Evolutionary conservation across 2,329 filamentous ascomycete species (phyloP), one percentile per base, ranked within the genome.

Genomic region (Coniochaeta pulveracea): DNA sequence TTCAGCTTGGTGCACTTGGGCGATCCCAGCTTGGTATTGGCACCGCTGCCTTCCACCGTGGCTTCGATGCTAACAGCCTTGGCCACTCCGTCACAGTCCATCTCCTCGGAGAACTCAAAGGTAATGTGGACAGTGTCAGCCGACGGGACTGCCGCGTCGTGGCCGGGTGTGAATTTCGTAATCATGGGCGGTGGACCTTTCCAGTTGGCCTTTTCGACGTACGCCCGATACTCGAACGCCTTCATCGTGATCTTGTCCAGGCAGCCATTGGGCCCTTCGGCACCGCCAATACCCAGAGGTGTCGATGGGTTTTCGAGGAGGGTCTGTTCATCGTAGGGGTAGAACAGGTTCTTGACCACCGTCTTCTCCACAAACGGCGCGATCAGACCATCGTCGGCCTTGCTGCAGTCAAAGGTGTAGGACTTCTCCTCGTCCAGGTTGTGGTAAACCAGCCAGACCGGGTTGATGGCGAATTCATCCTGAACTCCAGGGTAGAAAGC

Each of bases 261-360:
- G 43, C 76, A 80, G 2, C 76, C 76, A 38, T 71, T 73, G 30
- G 47, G 54, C 3, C 61, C 50, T 1, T 47, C 55, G 1, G 63
- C 64, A 3, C 58, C 58, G 35, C 64, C 62, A 26, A 71, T 56
- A 10, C 59, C 60, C 24, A 73, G 57, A 19, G 54, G 28, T 14
- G 17, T 55, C 4, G 57, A 49, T 1, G 57, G 48, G 2, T 69
- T 66, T 1, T 50, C 47, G 31, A 58, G 57, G n/a, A 80, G 53
- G 0, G 52, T 63, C 36, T 66, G 55, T 39, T 72, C 63, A 16
- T 75, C 71, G 42, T 71, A 74, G 1, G 74, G 73, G 44, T 69
- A 71, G 47, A 80, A 76, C 10, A 80, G 47, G 43, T 77, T 78
- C 46, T 69, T 72, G 39, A 80, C 73, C 1, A 60, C 69, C 2